These are phyloP conservation scores for Pyrenophora seminiperda DNA, from an alignment of 2,329 filamentous ascomycete species.

Conservation along the genomic window DNA sequence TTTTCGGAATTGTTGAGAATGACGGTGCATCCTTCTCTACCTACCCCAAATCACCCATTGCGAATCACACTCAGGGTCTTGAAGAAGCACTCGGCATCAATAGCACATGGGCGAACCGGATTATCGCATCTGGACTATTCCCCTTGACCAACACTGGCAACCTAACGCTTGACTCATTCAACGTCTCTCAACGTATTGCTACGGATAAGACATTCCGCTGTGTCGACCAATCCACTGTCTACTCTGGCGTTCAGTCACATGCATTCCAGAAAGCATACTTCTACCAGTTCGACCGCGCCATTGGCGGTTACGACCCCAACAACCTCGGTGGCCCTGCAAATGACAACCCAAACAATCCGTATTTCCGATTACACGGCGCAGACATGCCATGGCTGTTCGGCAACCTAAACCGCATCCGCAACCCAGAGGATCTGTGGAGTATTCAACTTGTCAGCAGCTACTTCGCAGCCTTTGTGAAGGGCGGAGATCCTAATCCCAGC, in stretches of 20 bases:
- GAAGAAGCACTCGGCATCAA: conserved; percentile 55
- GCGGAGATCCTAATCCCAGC: conserved; percentile 58
- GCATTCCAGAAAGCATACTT: conserved; percentile 60
- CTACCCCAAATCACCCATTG: conserved; percentile 54
- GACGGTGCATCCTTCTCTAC: conserved; percentile 62
- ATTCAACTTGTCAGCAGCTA: conserved; percentile 55
- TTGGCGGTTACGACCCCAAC: conserved; percentile 60
- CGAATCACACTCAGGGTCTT: conserved; percentile 52
- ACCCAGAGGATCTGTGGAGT: conserved; percentile 56
- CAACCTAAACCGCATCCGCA: conserved; percentile 56
- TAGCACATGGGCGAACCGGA: conserved; percentile 41
- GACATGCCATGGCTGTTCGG: conserved; percentile 61
- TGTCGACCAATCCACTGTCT: conserved; percentile 63
- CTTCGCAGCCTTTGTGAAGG: conserved; percentile 59
- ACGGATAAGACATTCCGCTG: conserved; percentile 67
- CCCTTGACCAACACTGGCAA: conserved; percentile 57
- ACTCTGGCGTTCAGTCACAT: conserved; percentile 53
- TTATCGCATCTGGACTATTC: conserved; percentile 55
- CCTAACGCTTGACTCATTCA: conserved; percentile 61
- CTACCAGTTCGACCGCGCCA: conserved; percentile 65
- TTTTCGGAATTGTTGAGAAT: conserved; percentile 61
- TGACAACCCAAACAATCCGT: conserved; percentile 58
- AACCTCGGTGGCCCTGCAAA: conserved; percentile 55
- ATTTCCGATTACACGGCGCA: conserved; percentile 63
- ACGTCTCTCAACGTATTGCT: conserved; percentile 59